Percentiles rank a stretch among this genome's conserved stretches.
Evolutionary conservation across 176 grass and related monocot genomes (phyloP).

Genomic region (Oryza punctata): DNA sequence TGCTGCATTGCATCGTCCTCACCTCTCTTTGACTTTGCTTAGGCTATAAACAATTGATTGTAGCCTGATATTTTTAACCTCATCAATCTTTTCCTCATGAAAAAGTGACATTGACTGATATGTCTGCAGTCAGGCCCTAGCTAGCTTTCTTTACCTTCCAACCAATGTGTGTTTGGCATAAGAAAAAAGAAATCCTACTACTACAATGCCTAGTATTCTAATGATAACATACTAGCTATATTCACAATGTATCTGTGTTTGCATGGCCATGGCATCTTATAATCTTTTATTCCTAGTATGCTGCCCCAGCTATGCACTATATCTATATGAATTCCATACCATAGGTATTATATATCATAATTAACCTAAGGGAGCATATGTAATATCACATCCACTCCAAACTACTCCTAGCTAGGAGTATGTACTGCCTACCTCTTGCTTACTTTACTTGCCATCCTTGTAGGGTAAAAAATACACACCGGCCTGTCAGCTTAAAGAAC

Average conservation of each 20-base stretch:
- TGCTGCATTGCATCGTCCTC: neutral
- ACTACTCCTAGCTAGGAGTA: slow-evolving; percentile 22
- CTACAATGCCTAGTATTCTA: neutral
- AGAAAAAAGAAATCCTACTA: neutral
- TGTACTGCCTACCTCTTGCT: neutral
- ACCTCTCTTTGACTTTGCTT: slow-evolving; percentile 11
- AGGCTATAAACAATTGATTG: neutral
- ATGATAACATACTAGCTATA: slow-evolving; percentile 5
- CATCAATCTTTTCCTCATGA: neutral
- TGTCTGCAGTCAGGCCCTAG: neutral
- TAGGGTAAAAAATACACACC: slow-evolving; percentile 9
- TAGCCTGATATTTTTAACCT: neutral
- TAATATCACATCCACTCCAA: slow-evolving; percentile 47
- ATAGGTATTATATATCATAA: slow-evolving; percentile 27
- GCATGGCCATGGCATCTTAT: slow-evolving; percentile 7
- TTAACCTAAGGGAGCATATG: slow-evolving; percentile 14
- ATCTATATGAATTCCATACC: neutral
- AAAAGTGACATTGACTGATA: slow-evolving; percentile 4
- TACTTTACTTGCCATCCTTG: neutral
- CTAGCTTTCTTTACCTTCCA: neutral
- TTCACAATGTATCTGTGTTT: slow-evolving; percentile 16
- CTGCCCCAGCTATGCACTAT: neutral
- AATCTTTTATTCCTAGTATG: slow-evolving; percentile 23
- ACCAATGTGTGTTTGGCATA: neutral
- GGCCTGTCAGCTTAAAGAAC: too few relatives aligned